phyloP scores from a whole-genome alignment of 306 rosid genomes.

The Oxytropis ochrocephala region DNA sequence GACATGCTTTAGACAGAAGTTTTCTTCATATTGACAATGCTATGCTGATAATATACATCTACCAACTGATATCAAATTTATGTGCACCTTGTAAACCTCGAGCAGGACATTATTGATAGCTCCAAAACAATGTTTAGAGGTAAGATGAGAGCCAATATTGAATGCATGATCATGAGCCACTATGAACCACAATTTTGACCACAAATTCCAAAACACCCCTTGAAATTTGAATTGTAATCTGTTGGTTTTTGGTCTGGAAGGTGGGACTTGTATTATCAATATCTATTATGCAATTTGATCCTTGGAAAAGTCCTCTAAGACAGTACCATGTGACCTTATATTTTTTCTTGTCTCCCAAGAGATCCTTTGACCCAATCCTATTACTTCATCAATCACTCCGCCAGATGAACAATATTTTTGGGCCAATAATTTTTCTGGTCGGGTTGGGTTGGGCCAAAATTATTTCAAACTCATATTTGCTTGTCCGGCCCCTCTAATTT shows the following conservation, averaged over 20 bases:
- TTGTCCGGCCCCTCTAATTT: too few relatives aligned
- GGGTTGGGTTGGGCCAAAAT: too few relatives aligned
- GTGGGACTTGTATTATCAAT: conserved; percentile 30
- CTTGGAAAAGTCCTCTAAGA: conserved; percentile 15
- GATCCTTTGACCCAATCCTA: too few relatives aligned
- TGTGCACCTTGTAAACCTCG: neutral
- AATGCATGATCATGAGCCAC: neutral
- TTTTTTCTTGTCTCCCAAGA: neutral
- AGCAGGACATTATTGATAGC: neutral
- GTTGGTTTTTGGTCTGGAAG: neutral
- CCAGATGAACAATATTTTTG: too few relatives aligned
- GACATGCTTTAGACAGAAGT: conserved; percentile 17
- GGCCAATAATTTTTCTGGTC: too few relatives aligned
- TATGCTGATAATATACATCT: neutral
- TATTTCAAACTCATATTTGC: too few relatives aligned
- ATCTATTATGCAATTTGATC: neutral
- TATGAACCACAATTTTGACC: conserved; percentile 1
- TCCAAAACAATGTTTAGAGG: neutral
- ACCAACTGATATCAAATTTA: neutral
- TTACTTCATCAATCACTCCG: too few relatives aligned
- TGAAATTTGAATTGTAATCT: neutral
- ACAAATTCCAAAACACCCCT: neutral
- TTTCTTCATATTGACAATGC: neutral
- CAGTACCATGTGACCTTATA: conserved; percentile 33
- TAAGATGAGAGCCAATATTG: neutral